Evolutionary conservation across 306 rosid species (phyloP).

Genomic region (Cucurbita pepo): DNA sequence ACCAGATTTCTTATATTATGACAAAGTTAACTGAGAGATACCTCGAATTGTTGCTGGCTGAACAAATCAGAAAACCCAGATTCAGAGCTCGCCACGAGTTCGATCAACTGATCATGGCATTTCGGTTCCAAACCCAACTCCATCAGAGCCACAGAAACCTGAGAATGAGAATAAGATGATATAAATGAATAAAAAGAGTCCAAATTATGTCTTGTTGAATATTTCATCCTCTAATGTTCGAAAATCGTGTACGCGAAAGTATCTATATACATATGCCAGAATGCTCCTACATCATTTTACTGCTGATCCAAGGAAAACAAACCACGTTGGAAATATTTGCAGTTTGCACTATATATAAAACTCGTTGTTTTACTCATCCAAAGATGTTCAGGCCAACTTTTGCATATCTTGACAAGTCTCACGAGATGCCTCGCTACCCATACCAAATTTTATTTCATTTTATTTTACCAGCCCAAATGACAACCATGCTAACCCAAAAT

Average conservation of each 20-base stretch:
- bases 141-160: constrained; percentile 75
- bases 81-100: constrained; percentile 57
- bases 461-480: neutral
- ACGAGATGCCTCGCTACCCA: no score
- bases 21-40: constrained; percentile 8
- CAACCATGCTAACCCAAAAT: neutral
- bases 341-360: no score
- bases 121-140: constrained; percentile 52
- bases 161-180: constrained; percentile 16
- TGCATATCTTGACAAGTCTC: no score
- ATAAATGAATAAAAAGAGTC: neutral
- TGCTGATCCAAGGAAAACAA: neutral
- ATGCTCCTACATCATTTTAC: neutral
- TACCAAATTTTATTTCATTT: no score
- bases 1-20: neutral
- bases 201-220: neutral
- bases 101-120: constrained; percentile 60
- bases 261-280: neutral
- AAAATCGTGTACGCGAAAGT: neutral
- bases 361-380: no score
- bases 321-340: neutral
- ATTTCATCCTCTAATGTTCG: neutral
- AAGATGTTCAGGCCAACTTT: no score
- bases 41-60: constrained; percentile 93
- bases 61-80: constrained; percentile 59